These are phyloP conservation scores for Saccharomycopsis sp. DNA, from an alignment of 805 yeast species.

Conservation along the genomic window DNA sequence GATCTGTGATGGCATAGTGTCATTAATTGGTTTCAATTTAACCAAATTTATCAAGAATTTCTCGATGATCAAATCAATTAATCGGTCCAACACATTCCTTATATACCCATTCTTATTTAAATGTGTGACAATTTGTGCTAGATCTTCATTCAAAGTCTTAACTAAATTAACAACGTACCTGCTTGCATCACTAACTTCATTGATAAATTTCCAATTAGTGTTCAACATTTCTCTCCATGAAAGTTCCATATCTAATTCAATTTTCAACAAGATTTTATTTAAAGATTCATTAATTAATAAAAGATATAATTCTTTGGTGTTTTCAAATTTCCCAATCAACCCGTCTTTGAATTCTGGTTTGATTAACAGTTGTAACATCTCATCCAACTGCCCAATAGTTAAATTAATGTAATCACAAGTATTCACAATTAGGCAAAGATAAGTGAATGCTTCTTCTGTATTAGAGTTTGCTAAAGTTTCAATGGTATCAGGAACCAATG, in stretches of 20 bases:
- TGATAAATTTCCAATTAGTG: conserved; percentile 63
- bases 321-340: conserved; percentile 44
- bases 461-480: conserved; percentile 30
- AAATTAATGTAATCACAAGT: conserved; percentile 86
- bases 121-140: conserved; percentile 41
- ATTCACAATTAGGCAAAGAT: conserved; percentile 66
- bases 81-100: conserved; percentile 67
- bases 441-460: conserved; percentile 51
- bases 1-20: conserved; percentile 65
- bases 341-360: conserved; percentile 27
- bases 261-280: conserved; percentile 46
- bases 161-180: conserved; percentile 58
- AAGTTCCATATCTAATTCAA: conserved; percentile 53
- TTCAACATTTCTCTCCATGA: conserved; percentile 81
- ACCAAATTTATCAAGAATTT: conserved; percentile 53
- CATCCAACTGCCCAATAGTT: conserved; percentile 73
- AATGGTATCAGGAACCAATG: conserved; percentile 37
- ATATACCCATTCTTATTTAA: conserved; percentile 65
- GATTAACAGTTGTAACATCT: conserved; percentile 29
- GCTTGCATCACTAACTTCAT: conserved; percentile 65
- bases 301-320: conserved; percentile 48
- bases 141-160: conserved; percentile 36
- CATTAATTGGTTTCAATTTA: conserved; percentile 54
- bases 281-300: conserved; percentile 54
- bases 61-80: conserved; percentile 56